Evolutionary conservation across 306 rosid genomes (phyloP).

Genomic region (Pyrus betulifolia): DNA sequence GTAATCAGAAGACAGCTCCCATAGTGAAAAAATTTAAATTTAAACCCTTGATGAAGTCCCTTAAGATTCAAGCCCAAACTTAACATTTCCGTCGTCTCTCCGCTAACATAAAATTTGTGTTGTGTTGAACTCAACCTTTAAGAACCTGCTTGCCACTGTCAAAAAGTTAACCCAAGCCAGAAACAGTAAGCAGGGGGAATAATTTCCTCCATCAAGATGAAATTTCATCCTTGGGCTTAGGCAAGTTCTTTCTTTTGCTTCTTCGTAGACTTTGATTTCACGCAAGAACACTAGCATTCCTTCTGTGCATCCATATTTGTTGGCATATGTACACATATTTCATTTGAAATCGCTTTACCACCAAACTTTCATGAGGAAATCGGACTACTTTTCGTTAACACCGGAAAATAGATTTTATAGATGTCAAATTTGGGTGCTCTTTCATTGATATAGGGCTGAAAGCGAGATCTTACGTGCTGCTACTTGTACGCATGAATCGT

Average conservation of each 20-base stretch:
- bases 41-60: too few relatives aligned
- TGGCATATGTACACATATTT: neutral
- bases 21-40: too few relatives aligned
- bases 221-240: too few relatives aligned
- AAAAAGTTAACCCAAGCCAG: too few relatives aligned
- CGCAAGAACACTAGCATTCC: neutral
- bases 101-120: too few relatives aligned
- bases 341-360: neutral
- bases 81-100: too few relatives aligned
- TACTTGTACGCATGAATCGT: slow-evolving; percentile 45
- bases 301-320: neutral
- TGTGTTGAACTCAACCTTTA: too few relatives aligned
- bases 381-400: neutral
- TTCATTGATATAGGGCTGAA: slow-evolving; percentile 36
- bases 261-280: neutral
- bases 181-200: too few relatives aligned
- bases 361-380: neutral
- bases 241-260: neutral
- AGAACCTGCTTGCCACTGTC: too few relatives aligned
- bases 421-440: neutral
- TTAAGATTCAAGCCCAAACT: too few relatives aligned
- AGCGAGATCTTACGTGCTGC: slow-evolving; percentile 41
- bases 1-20: too few relatives aligned
- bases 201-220: too few relatives aligned
- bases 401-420: neutral